Evolutionary conservation across 352 stramenopile species (phyloP).

Genomic region (Globisporangium spiculum): DNA sequence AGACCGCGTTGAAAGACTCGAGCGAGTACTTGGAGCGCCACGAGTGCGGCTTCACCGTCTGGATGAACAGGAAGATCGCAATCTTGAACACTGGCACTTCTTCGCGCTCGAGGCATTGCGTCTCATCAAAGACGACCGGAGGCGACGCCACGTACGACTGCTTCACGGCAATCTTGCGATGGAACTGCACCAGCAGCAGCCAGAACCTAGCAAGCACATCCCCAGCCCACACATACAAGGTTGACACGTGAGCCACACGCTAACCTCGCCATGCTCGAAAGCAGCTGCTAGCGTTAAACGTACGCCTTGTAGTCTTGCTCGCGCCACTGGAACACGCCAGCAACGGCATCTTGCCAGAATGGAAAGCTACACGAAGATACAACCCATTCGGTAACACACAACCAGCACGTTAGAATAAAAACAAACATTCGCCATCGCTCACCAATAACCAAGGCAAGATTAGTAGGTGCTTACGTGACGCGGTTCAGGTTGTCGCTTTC

Average conservation of each 20-base stretch:
- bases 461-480: constrained; percentile 20
- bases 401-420: background rate
- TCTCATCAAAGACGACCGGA: constrained; percentile 38
- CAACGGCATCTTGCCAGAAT: constrained; percentile 63
- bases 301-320: constrained; percentile 76
- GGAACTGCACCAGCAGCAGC: constrained; percentile 75
- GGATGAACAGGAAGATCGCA: constrained; percentile 75
- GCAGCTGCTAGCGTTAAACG: background rate
- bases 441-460: background rate
- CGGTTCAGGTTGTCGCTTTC: constrained; percentile 64
- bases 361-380: constrained; percentile 31
- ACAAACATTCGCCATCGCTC: background rate
- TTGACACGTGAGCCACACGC: background rate
- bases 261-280: background rate
- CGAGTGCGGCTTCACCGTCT: constrained; percentile 77
- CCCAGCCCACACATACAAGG: constrained; percentile 1
- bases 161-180: constrained; percentile 59
- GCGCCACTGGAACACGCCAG: constrained; percentile 68
- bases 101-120: constrained; percentile 49
- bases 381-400: background rate
- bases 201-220: constrained; percentile 44
- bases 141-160: constrained; percentile 13
- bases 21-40: constrained; percentile 73
- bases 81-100: constrained; percentile 75
- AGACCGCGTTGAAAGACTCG: constrained; percentile 77